phyloP scores from a whole-genome alignment of 2,329 filamentous ascomycete species.

The Pseudocercospora musae region DNA sequence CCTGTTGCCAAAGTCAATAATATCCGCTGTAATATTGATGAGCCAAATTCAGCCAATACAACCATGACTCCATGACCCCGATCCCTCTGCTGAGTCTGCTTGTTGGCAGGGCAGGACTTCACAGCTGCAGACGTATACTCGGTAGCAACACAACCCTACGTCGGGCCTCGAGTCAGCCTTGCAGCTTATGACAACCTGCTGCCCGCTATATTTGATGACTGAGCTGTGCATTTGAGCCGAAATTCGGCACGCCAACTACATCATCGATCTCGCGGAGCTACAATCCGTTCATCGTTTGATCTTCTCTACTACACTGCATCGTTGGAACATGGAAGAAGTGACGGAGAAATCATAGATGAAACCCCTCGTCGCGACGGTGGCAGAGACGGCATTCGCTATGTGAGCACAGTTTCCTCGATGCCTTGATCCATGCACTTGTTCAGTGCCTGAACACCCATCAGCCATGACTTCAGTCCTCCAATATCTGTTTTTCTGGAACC shows the following conservation, averaged over 20 bases:
- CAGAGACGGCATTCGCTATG: neutral
- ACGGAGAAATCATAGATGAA: too few species aligned
- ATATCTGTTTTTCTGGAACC: slow-evolving; percentile 33
- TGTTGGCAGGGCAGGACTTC: slow-evolving; percentile 59
- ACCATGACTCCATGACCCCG: too few species aligned
- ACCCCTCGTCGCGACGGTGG: too few species aligned
- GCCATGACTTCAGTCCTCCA: slow-evolving; percentile 15
- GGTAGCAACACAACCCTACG: slow-evolving; percentile 59
- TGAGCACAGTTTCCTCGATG: neutral
- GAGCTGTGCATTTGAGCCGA: neutral
- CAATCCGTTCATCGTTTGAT: neutral
- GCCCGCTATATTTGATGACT: neutral
- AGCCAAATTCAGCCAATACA: too few species aligned
- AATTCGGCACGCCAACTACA: neutral
- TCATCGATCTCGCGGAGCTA: neutral
- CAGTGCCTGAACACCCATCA: neutral
- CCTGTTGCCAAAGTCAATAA: neutral
- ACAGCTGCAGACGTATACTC: slow-evolving; percentile 62
- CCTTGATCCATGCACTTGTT: neutral
- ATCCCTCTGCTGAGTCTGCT: too few species aligned
- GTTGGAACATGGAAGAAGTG: neutral
- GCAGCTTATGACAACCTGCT: slow-evolving; percentile 28
- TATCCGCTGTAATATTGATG: neutral
- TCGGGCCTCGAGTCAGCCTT: slow-evolving; percentile 38
- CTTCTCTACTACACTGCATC: neutral